These are phyloP conservation scores for Theileria annulata DNA, from an alignment of 169 alveolate genomes.

Conservation along the genomic window DNA sequence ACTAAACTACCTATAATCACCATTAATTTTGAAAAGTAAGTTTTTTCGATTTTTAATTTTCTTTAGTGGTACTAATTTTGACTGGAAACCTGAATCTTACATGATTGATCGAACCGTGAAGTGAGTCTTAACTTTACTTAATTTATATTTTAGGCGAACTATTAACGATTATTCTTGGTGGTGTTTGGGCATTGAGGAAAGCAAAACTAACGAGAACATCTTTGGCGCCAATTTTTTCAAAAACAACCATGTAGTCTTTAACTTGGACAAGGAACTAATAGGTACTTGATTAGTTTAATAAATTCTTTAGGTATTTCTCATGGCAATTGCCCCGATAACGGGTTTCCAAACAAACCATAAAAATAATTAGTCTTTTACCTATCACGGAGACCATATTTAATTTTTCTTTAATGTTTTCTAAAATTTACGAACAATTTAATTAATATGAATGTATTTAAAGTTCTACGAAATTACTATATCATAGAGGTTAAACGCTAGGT, in stretches of 20 bases:
- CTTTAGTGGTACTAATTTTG: constrained; percentile 29
- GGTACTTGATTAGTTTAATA: constrained; percentile 39
- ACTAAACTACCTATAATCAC: constrained; percentile 40
- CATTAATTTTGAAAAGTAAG: constrained; percentile 38
- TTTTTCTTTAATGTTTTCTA: not conserved
- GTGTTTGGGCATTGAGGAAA: constrained; percentile 75
- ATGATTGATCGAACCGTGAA: constrained; percentile 36
- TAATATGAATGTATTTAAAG: too few species aligned
- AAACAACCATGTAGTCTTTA: constrained; percentile 66
- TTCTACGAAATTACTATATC: not conserved
- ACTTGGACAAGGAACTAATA: constrained; percentile 44
- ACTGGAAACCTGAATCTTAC: constrained; percentile 61
- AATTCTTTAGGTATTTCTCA: constrained; percentile 6
- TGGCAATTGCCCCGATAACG: constrained; percentile 20
- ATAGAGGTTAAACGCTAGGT: not conserved
- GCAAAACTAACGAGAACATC: constrained; percentile 63
- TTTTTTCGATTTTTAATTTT: not conserved
- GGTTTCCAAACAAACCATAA: not conserved
- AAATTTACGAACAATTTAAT: too few species aligned
- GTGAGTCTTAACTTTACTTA: constrained; percentile 10
- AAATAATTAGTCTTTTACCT: too few species aligned
- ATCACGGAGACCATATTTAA: not conserved
- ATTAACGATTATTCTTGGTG: constrained; percentile 61
- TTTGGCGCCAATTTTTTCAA: constrained; percentile 78
- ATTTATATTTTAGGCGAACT: constrained; percentile 22